Evolutionary conservation across 2,329 filamentous ascomycete species (phyloP).

Genomic region (Cladosporium colombiae): DNA sequence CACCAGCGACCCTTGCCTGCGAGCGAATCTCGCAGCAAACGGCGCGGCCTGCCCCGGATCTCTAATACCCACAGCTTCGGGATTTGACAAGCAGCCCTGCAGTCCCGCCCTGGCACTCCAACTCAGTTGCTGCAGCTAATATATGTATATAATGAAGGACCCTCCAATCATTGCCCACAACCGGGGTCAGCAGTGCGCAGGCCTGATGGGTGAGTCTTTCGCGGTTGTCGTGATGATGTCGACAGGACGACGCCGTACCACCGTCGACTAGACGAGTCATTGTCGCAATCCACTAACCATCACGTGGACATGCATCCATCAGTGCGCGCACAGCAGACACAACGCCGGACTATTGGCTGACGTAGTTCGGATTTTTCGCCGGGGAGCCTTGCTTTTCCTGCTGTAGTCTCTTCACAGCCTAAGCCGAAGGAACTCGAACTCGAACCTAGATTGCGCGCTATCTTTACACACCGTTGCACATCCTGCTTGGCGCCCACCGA

Average conservation of each 20-base stretch:
- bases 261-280: constrained; percentile 11
- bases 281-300: constrained; percentile 1
- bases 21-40: constrained; percentile 4
- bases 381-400: background rate
- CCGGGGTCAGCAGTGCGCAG: background rate
- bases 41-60: constrained; percentile 8
- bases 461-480: constrained; percentile 11
- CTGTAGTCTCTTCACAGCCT: background rate
- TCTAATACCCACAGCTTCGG: background rate
- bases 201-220: background rate
- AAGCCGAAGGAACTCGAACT: constrained; percentile 7
- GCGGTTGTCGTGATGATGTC: background rate
- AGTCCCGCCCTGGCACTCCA: background rate
- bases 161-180: background rate
- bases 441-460: constrained; percentile 10
- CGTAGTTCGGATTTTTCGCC: background rate
- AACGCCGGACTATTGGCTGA: constrained; percentile 3
- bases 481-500: constrained; percentile 5
- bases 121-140: background rate
- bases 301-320: constrained; percentile 3
- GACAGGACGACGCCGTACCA: background rate
- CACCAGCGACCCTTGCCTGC: background rate
- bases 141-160: background rate
- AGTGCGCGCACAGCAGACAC: background rate
- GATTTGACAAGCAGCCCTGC: background rate